phyloP scores from a whole-genome alignment of 495 filamentous ascomycete species.

The Mycothermus thermophilus region DNA sequence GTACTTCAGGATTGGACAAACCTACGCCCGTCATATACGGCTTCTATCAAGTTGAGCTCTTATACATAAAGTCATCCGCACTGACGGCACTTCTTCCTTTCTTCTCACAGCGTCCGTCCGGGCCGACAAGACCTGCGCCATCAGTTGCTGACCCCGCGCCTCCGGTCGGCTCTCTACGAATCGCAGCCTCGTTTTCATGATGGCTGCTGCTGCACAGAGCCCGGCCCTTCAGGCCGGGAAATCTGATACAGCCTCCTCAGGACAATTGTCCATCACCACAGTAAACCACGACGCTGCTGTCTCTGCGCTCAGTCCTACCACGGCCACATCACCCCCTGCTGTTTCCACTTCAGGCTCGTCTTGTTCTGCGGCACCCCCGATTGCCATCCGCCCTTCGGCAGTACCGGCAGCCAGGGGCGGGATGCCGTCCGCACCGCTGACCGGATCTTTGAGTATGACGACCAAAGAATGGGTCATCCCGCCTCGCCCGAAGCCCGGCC shows the following conservation, averaged over 20 bases:
- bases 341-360: constrained; percentile 15
- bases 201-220: neutral
- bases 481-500: constrained; percentile 79
- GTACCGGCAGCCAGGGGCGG: too few relatives aligned
- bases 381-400: constrained; percentile 21
- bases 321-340: constrained; percentile 13
- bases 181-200: too few relatives aligned
- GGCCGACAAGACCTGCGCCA: too few relatives aligned
- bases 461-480: constrained; percentile 81
- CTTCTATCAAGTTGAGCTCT: too few relatives aligned
- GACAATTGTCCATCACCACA: constrained; percentile 9
- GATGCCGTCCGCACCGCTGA: too few relatives aligned
- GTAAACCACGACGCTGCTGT: constrained; percentile 7
- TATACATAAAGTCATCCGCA: too few relatives aligned
- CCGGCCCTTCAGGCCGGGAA: neutral
- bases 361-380: constrained; percentile 10
- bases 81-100: too few relatives aligned
- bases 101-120: too few relatives aligned
- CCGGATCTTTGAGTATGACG: constrained; percentile 40
- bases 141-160: too few relatives aligned
- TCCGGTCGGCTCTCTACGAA: too few relatives aligned
- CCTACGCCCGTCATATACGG: too few relatives aligned
- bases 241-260: constrained; percentile 1
- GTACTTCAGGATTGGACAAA: too few relatives aligned
- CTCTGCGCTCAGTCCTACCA: constrained; percentile 17